These are phyloP conservation scores for Pisolithus sp. DNA, from an alignment of 768 basidiomycete species.

Conservation along the genomic window DNA sequence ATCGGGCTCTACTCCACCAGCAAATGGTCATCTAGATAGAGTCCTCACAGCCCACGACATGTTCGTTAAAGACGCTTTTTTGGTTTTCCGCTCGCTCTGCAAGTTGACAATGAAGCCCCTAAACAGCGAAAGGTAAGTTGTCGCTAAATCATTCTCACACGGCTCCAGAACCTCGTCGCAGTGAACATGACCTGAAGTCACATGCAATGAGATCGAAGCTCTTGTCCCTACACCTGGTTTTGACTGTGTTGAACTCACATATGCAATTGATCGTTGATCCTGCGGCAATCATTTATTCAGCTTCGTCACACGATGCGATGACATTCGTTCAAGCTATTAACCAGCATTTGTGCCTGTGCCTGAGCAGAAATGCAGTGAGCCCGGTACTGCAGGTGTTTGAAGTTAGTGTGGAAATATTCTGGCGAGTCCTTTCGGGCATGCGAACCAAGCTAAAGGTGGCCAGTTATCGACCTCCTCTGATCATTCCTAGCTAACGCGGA, in stretches of 20 bases:
- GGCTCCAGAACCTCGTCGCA: constrained; percentile 27
- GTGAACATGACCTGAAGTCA: constrained; percentile 93
- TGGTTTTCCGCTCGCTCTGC: constrained; percentile 95
- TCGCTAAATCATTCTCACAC: not conserved
- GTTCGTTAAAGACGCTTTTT: constrained; percentile 95
- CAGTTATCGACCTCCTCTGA: not conserved
- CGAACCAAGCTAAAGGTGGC: constrained; percentile 89
- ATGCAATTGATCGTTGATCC: constrained; percentile 88
- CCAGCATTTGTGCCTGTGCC: constrained; percentile 88
- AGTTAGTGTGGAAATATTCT: constrained; percentile 96
- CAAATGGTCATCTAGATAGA: constrained; percentile 22
- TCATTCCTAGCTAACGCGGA: constrained; percentile 6
- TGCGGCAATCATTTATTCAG: constrained; percentile 85
- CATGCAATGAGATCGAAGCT: constrained; percentile 97
- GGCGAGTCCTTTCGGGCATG: constrained; percentile 91
- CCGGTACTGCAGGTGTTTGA: constrained; percentile 97
- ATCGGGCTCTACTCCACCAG: constrained; percentile 10
- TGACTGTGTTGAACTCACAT: constrained; percentile 87
- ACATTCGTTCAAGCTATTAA: constrained; percentile 90
- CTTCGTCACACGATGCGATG: constrained; percentile 79
- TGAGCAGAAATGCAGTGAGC: constrained; percentile 94
- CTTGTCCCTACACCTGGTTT: constrained; percentile 87
- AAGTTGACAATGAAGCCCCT: constrained; percentile 98
- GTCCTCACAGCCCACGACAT: constrained; percentile 76
- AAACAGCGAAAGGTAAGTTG: constrained; percentile 78